Percentiles rank a stretch among this genome's conserved stretches.
phyloP scores from a whole-genome alignment of 2,329 filamentous ascomycete species.

The Apiospora malaysiana region DNA sequence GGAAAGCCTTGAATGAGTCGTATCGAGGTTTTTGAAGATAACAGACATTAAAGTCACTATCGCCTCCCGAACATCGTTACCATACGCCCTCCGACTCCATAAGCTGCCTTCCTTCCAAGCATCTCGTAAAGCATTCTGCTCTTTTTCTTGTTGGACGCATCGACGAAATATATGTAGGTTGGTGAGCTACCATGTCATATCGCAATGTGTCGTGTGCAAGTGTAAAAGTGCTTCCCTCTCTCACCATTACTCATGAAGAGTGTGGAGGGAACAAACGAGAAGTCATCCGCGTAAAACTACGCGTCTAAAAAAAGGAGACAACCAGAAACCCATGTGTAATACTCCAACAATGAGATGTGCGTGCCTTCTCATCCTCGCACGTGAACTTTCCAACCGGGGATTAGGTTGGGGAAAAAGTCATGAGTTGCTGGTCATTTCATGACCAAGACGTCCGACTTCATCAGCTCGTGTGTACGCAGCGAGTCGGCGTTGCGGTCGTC shows the following conservation, averaged over 20 bases:
- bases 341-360: not conserved
- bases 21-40: not conserved
- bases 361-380: not conserved
- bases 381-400: not conserved
- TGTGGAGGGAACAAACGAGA: not conserved
- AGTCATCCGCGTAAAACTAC: not conserved
- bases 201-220: not conserved
- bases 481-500: slow-evolving; percentile 35
- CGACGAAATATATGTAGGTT: not conserved
- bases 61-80: not conserved
- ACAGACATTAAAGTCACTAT: not conserved
- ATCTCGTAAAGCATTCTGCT: not conserved
- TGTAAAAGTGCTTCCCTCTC: not conserved
- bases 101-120: not conserved
- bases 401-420: not conserved
- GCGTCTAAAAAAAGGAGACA: not conserved
- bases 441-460: slow-evolving; percentile 38
- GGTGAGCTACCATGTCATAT: not conserved
- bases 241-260: not conserved
- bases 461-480: slow-evolving; percentile 32
- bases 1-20: not conserved
- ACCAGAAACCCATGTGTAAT: slow-evolving; percentile 2
- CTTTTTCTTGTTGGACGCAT: not conserved
- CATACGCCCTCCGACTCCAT: not conserved
- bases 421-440: slow-evolving; percentile 35